Base-by-base conservation (phyloP, 352 stramenopile species). In the Globisporangium cederbergense region DNA sequence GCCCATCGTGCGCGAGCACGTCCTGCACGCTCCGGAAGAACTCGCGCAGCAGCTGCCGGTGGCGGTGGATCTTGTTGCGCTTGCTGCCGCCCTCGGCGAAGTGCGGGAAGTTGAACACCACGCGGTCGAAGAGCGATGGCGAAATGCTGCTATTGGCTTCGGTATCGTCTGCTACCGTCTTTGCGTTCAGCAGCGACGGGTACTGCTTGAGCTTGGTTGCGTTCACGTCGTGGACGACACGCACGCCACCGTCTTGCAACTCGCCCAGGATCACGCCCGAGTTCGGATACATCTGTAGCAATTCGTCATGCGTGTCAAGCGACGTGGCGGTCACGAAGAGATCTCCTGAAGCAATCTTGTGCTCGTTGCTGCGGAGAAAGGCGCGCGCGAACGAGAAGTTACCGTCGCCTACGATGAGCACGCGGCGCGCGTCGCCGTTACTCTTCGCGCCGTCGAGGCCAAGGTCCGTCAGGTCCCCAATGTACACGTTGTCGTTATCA, bases 31-130 rank as follows among this genome's bases (percentile, higher is more conserved):
- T 94, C 6, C 71, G 61, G 42, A 96, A 94, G 66, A 96, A 96
- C 36, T 91, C 77, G 50, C 67, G 32, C 28, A 96, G 71, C 20
- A 96, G 65, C 73, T 94, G 76, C 8, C 87, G 82, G 63, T 96
- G 86, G 13, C 79, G 77, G 66, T 93, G 77, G 61, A 94, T 93
- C 66, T 94, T 94, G 79, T 91, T 93, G 60, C 81, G 77, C 65
- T 82, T 83, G 53, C 76, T 87, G 53, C 82, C 83, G 50, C 82
- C 79, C n/a, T 88, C 83, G 28, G 82, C 85, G 55, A 82, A 93
- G 58, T 96, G 86, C 40, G 87, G 87, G 64, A 93, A 96, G 64
- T 96, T 96, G 73, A 96, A 96, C 59, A 96, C 82, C 59, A 96
- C 76, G 22, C 83, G 76, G 56, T 94, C 84, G 34, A 90, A 89